These are phyloP conservation scores for Saccharomyces hybrid DNA, from an alignment of 1,139 yeast species.

Conservation along the genomic window DNA sequence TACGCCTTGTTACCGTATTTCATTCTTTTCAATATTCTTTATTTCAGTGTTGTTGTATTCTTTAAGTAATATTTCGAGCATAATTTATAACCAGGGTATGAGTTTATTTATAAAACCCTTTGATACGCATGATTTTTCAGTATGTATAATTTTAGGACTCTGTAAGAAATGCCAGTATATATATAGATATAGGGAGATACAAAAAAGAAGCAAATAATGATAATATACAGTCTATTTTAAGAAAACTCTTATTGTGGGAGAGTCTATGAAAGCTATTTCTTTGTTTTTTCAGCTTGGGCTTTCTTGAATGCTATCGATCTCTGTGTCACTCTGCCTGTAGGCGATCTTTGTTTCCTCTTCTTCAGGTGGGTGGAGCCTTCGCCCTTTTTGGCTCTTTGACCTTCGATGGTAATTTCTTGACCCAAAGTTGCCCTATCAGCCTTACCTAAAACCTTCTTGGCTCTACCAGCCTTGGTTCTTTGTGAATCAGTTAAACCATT, in stretches of 20 bases:
- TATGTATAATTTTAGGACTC: neutral
- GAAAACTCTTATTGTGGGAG: neutral
- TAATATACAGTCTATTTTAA: neutral
- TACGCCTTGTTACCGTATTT: constrained; percentile 7
- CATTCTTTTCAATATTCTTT: neutral
- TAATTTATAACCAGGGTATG: neutral
- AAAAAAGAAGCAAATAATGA: constrained; percentile 3
- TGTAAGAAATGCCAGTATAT: neutral
- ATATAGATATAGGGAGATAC: constrained; percentile 1
- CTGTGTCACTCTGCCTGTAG: constrained; percentile 33
- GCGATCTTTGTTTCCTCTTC: constrained; percentile 57
- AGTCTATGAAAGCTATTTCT: neutral
- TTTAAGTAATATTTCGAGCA: neutral
- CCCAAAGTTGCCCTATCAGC: constrained; percentile 70
- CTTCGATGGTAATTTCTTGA: constrained; percentile 50
- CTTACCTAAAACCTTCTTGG: constrained; percentile 63
- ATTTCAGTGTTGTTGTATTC: neutral
- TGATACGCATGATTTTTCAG: neutral
- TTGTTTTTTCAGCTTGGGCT: constrained; percentile 4
- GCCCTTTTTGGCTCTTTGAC: constrained; percentile 73
- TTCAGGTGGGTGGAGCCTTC: constrained; percentile 50
- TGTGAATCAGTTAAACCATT: constrained; percentile 48
- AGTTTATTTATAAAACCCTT: neutral
- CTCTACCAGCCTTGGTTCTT: constrained; percentile 74
- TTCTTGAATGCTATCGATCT: constrained; percentile 32